Conservation (phyloP, 148 eudicot genomes). For the Selenicereus undatus region DNA sequence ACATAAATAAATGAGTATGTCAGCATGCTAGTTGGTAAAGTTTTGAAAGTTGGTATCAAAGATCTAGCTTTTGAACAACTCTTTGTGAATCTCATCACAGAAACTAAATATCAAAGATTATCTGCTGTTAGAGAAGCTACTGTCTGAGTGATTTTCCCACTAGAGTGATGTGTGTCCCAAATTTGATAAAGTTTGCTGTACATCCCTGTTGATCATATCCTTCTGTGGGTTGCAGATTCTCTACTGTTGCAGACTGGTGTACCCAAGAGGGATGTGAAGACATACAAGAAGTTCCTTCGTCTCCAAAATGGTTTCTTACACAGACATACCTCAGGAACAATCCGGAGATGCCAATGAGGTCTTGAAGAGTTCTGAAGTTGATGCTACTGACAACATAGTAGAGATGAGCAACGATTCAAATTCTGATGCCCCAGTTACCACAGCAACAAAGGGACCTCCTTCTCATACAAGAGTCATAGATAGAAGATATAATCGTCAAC, state of each 20-base stretch:
- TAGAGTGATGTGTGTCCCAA: not conserved
- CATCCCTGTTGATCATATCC: not conserved
- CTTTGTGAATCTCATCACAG: too few species aligned
- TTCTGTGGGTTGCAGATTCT: not conserved
- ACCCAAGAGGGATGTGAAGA: conserved; percentile 12
- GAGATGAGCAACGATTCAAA: conserved; percentile 41
- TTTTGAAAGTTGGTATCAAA: too few species aligned
- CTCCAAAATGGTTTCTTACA: conserved; percentile 42
- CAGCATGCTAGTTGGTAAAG: too few species aligned
- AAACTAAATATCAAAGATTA: too few species aligned
- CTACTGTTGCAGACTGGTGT: not conserved
- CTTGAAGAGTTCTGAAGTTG: conserved; percentile 21
- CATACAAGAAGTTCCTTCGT: conserved; percentile 36
- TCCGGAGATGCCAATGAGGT: conserved; percentile 34
- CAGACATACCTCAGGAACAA: conserved; percentile 35
- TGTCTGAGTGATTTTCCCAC: not conserved
- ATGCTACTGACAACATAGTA: conserved; percentile 26
- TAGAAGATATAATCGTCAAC: conserved; percentile 38
- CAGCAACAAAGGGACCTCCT: conserved; percentile 34
- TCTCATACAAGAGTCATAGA: conserved; percentile 37
- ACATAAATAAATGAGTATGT: too few species aligned
- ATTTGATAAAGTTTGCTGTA: too few species aligned
- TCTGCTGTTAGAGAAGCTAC: not conserved
- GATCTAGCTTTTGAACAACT: conserved; percentile 44
- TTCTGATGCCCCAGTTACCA: conserved; percentile 31